A percentile compares a stretch with the other conserved stretches of the same genome.
Conservation (phyloP, 331 rosid species). For the Spiraea crenata region DNA sequence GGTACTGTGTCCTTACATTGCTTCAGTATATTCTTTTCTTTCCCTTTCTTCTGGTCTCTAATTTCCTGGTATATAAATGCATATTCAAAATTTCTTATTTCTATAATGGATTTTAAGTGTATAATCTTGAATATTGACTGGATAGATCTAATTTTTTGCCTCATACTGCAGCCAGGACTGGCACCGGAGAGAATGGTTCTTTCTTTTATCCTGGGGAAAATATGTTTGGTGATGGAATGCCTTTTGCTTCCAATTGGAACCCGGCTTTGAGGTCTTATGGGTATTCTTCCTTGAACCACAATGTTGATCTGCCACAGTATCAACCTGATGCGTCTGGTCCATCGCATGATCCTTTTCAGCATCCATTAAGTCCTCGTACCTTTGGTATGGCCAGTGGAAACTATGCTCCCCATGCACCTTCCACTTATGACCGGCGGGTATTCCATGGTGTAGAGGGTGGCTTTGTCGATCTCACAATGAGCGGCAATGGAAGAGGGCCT, state of each 20-base stretch:
- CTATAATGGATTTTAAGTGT: not conserved
- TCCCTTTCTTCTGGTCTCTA: not conserved
- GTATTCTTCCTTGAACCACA: slow-evolving; percentile 52
- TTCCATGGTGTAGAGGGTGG: slow-evolving; percentile 60
- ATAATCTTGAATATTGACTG: not conserved
- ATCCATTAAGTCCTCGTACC: slow-evolving; percentile 50
- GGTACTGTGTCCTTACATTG: slow-evolving; percentile 48
- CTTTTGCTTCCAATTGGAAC: slow-evolving; percentile 61
- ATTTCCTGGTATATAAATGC: not conserved
- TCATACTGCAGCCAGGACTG: slow-evolving; percentile 49
- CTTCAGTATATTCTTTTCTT: not conserved
- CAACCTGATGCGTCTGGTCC: slow-evolving; percentile 61
- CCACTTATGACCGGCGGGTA: slow-evolving; percentile 59
- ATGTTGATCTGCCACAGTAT: slow-evolving; percentile 50
- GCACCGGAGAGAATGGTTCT: slow-evolving; percentile 57
- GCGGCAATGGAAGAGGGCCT: slow-evolving; percentile 60
- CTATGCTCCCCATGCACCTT: slow-evolving; percentile 50
- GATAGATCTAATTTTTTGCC: slow-evolving; percentile 16
- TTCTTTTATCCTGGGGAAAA: slow-evolving; percentile 57
- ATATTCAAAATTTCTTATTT: not conserved
- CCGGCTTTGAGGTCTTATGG: slow-evolving; percentile 54
- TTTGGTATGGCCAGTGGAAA: slow-evolving; percentile 47
- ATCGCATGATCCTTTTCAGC: slow-evolving; percentile 62
- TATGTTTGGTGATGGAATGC: slow-evolving; percentile 47
- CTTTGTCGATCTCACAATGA: slow-evolving; percentile 67